Conservation (phyloP, 164 flowering plant species). For the Kalanchoe fedtschenkoi region DNA sequence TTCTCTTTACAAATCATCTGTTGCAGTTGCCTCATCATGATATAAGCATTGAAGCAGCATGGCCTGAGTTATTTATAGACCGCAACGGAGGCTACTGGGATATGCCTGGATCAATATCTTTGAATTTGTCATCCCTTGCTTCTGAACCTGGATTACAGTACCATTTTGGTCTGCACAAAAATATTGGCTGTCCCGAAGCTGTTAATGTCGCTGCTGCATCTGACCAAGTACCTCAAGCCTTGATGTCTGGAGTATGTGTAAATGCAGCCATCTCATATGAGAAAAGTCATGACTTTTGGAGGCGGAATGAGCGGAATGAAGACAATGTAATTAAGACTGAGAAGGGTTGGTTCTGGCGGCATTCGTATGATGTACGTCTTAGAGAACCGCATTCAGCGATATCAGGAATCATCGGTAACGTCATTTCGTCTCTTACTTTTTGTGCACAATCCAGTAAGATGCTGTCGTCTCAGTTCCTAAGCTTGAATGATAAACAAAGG, state of each 20-base stretch:
- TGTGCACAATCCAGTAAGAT: neutral
- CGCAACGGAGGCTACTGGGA: slow-evolving; percentile 75
- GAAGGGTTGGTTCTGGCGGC: slow-evolving; percentile 19
- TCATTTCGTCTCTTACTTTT: neutral
- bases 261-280: slow-evolving; percentile 81
- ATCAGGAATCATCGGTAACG: slow-evolving; percentile 72
- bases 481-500: neutral
- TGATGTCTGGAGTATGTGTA: slow-evolving; percentile 70
- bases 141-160: slow-evolving; percentile 62
- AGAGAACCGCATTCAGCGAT: slow-evolving; percentile 67
- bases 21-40: slow-evolving; percentile 75
- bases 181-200: slow-evolving; percentile 44
- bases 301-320: slow-evolving; percentile 36
- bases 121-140: slow-evolving; percentile 53
- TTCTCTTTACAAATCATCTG: neutral
- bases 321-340: slow-evolving; percentile 29
- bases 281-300: slow-evolving; percentile 70
- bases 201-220: slow-evolving; percentile 17
- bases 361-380: slow-evolving; percentile 61
- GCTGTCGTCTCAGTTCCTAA: neutral
- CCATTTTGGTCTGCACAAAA: slow-evolving; percentile 67
- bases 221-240: slow-evolving; percentile 41
- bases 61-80: slow-evolving; percentile 81
- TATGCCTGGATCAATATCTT: slow-evolving; percentile 64
- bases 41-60: slow-evolving; percentile 73